Conservation (phyloP, 2,329 filamentous ascomycete genomes). For the Leptographium galeiforme region DNA sequence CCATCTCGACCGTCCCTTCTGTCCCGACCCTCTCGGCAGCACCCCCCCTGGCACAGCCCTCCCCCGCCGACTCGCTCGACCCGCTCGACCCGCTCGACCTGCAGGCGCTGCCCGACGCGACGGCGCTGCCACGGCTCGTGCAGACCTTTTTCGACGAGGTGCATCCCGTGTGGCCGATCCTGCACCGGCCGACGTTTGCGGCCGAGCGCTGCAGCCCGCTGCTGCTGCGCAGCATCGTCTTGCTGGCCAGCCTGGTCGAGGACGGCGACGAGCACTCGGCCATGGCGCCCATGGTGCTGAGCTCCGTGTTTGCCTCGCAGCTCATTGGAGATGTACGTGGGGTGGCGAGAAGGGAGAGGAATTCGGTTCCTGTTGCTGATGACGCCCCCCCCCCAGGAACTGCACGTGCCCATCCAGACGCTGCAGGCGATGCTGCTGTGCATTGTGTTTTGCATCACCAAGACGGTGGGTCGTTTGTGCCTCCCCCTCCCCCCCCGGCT, state of each 20-base stretch:
- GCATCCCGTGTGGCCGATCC: conserved; percentile 1
- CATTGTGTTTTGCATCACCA: conserved; percentile 1
- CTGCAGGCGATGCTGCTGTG: conserved; percentile 4
- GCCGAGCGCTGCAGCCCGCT: background rate
- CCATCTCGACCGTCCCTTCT: no score
- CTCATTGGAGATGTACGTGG: background rate
- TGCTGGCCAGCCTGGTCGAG: background rate
- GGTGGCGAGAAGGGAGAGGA: background rate
- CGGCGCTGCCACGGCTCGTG: background rate
- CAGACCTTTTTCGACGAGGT: background rate
- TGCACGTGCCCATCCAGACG: background rate
- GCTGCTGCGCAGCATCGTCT: background rate
- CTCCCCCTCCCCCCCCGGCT: background rate
- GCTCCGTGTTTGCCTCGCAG: background rate
- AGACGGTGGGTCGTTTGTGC: background rate
- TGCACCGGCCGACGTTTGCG: conserved; percentile 4
- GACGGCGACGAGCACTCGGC: background rate
- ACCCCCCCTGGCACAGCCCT: background rate
- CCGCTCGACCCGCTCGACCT: background rate
- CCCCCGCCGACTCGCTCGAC: background rate
- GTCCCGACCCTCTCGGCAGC: no score
- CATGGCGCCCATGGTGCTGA: background rate
- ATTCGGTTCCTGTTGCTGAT: background rate
- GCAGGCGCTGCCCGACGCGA: background rate
- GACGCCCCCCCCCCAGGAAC: conserved; percentile 2